Base-by-base conservation (phyloP, 176 grass and related monocot genomes). In the Calamus simplicifolius region DNA sequence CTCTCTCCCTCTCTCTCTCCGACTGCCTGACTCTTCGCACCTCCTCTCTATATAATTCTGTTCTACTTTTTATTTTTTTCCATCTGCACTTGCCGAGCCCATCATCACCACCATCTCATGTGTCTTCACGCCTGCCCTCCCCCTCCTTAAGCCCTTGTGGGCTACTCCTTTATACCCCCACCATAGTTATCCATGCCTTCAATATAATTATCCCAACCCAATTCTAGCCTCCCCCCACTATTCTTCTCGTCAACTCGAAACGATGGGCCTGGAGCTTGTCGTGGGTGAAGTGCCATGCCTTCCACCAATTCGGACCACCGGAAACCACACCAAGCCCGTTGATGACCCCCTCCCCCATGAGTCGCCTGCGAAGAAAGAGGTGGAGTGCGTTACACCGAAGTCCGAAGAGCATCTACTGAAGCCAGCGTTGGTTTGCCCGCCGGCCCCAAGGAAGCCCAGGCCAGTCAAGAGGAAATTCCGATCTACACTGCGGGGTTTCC, bases 31-130 rank as follows among this genome's bases (percentile, higher is more conserved):
- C 78, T 69, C 52, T 61, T 69, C 79, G 73, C 75, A 58, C 62
- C 67, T 53, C 71, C 50, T 80, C 65, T 59, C 67, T 69, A 72
- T 89, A 95, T 95, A 85, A 95, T 89, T 79, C 81, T 82, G 75
- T 69, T 80, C 68, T 69, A 56, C 59, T 63, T 69, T 76, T 65
- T 50, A 73, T 62, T 70, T 58, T 52, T 70, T 80, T 73, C 67
- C 69, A 68, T 55, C 77, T 52, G 19, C 30, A 71, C 16, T 23
- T 62, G 23, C 54, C 57, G 69, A 72, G 23, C 54, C 62, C 78
- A 72, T 76, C 88, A 79, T 85, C 80, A 81, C 74, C 75, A 81
- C 68, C 89, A 94, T 79, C 75, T 70, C 76, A 61, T 68, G 56
- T 48, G 59, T 62, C 70, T 74, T 67, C 56, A 25, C 56, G 68